Evolutionary conservation across 1,139 yeast genomes (phyloP).

Genomic region (Sugiyamaella novakii): DNA sequence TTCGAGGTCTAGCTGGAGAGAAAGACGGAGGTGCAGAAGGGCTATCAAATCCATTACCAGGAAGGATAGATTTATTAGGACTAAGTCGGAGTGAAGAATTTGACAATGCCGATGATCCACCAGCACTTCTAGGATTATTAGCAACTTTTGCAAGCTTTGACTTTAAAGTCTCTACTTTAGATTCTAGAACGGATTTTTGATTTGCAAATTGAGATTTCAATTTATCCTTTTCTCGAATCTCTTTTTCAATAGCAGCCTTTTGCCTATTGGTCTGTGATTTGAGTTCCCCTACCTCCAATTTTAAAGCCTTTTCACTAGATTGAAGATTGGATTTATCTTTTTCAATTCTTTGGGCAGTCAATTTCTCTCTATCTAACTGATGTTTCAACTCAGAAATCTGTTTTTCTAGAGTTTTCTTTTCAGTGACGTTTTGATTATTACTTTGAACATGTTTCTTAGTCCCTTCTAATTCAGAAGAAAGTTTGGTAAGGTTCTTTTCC

Average conservation of each 20-base stretch:
- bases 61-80: conserved; percentile 1
- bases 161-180: conserved; percentile 27
- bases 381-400: conserved; percentile 9
- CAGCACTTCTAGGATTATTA: conserved; percentile 3
- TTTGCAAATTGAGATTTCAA: conserved; percentile 26
- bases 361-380: conserved; percentile 24
- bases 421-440: neutral
- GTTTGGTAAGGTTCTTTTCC: conserved; percentile 2
- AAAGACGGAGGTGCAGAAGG: conserved; percentile 16
- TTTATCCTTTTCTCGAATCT: conserved; percentile 27
- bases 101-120: conserved; percentile 13
- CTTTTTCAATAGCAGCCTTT: conserved; percentile 25
- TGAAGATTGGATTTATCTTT: conserved; percentile 20
- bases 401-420: conserved; percentile 7
- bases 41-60: neutral
- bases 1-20: conserved; percentile 10
- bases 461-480: conserved; percentile 7
- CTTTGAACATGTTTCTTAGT: conserved; percentile 5
- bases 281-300: conserved; percentile 27
- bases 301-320: conserved; percentile 24
- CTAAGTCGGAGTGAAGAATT: conserved; percentile 5
- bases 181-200: conserved; percentile 29
- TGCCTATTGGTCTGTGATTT: conserved; percentile 27
- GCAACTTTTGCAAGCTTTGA: conserved; percentile 18
- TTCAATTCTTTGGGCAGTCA: conserved; percentile 18